A percentile compares a stretch with the other conserved stretches of the same genome.
Conservation (phyloP, 495 filamentous ascomycete species). For the Aspergillus bertholletiae region DNA sequence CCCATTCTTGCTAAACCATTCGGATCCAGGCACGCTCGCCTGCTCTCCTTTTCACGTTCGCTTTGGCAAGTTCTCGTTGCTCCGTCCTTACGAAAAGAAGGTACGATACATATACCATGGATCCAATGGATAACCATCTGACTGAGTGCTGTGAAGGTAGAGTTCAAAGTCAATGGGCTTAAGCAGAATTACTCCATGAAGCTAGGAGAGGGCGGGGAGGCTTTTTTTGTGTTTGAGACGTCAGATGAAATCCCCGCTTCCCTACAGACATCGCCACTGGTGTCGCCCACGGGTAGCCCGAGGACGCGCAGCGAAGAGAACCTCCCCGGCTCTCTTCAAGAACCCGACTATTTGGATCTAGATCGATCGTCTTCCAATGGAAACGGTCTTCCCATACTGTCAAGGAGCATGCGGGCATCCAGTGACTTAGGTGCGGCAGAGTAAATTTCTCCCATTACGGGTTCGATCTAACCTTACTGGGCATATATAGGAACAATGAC, state of each 20-base stretch:
- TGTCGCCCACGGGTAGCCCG: constrained; percentile 82
- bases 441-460: background rate
- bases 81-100: constrained; percentile 98
- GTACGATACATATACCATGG: constrained; percentile 30
- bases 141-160: constrained; percentile 54
- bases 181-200: constrained; percentile 98
- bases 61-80: constrained; percentile 95
- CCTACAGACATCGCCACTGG: constrained; percentile 88
- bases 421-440: constrained; percentile 46
- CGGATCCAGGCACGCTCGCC: constrained; percentile 55
- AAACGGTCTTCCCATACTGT: constrained; percentile 37
- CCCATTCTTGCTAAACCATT: constrained; percentile 1
- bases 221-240: constrained; percentile 98
- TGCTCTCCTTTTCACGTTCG: constrained; percentile 99
- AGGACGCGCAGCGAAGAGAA: constrained; percentile 53
- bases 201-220: constrained; percentile 93
- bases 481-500: constrained; percentile 50
- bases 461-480: constrained; percentile 1
- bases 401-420: constrained; percentile 38
- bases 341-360: constrained; percentile 82
- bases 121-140: background rate
- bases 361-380: constrained; percentile 23
- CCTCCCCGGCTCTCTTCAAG: constrained; percentile 57
- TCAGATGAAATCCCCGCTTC: constrained; percentile 81
- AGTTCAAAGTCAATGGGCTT: constrained; percentile 89